A percentile compares a stretch with the other conserved stretches of the same genome.
Evolutionary conservation across 768 basidiomycete genomes (phyloP).

Genomic region (Cystofilobasidium bisporidii): DNA sequence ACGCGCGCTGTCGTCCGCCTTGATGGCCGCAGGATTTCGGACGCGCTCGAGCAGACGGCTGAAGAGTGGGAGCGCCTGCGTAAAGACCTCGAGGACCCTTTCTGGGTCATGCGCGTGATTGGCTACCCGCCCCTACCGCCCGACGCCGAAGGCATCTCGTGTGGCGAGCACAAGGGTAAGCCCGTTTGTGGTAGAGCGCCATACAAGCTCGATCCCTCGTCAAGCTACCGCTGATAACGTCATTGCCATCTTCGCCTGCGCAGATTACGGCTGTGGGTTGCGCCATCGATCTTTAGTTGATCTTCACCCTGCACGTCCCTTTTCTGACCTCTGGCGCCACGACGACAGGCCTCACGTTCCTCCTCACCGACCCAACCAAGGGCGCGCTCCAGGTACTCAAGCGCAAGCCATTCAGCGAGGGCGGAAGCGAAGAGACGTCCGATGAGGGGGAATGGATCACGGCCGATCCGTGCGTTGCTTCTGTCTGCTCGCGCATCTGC

Average conservation of each 20-base stretch:
- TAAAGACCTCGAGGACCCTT: conserved; percentile 66
- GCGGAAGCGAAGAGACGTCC: not conserved
- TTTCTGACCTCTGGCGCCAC: too few species aligned
- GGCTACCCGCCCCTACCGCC: conserved; percentile 80
- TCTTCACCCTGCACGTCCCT: too few species aligned
- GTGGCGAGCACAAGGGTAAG: conserved; percentile 87
- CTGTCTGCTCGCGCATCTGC: not conserved
- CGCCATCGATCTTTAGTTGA: too few species aligned
- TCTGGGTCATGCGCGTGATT: conserved; percentile 81
- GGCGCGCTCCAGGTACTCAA: conserved; percentile 75
- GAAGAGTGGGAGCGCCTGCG: conserved; percentile 63
- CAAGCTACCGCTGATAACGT: too few species aligned
- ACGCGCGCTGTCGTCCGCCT: too few species aligned
- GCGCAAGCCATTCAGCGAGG: conserved; percentile 36
- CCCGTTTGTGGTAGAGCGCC: too few species aligned
- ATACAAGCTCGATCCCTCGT: too few species aligned
- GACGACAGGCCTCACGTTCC: conserved; percentile 78
- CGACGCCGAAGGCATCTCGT: conserved; percentile 71
- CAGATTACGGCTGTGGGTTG: conserved; percentile 68
- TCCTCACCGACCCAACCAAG: conserved; percentile 71
- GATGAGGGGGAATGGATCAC: conserved; percentile 68
- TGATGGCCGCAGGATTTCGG: too few species aligned
- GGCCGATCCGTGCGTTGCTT: conserved; percentile 52
- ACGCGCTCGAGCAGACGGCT: conserved; percentile 60
- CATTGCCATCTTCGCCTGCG: too few species aligned